A percentile compares a stretch with the other conserved stretches of the same genome.
phyloP scores from a whole-genome alignment of 352 stramenopile genomes.

The Plasmopara viticola region DNA sequence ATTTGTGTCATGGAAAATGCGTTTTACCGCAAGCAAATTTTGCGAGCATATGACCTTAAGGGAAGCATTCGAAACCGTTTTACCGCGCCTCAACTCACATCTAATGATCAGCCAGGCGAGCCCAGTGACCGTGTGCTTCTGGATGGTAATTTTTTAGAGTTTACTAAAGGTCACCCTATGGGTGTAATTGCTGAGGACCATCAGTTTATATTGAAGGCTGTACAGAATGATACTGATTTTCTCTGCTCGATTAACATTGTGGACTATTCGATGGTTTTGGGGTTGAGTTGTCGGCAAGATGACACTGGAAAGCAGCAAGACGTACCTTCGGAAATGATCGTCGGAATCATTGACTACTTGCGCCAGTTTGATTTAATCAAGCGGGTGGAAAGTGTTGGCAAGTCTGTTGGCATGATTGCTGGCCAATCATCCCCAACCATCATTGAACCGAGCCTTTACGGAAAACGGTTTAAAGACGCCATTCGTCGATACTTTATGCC shows the following conservation, averaged over 20 bases:
- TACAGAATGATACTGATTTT: conserved; percentile 96
- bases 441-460: conserved; percentile 96
- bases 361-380: conserved; percentile 99
- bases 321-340: conserved; percentile 76
- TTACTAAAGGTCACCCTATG: conserved; percentile 69
- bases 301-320: conserved; percentile 21
- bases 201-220: conserved; percentile 70
- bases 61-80: conserved; percentile 94
- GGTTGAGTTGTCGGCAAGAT: conserved; percentile 53
- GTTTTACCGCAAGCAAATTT: conserved; percentile 93
- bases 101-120: conserved; percentile 19
- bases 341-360: conserved; percentile 99
- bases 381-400: conserved; percentile 97
- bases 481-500: conserved; percentile 97
- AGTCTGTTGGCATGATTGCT: conserved; percentile 97
- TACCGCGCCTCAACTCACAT: conserved; percentile 36
- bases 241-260: conserved; percentile 98
- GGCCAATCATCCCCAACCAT: conserved; percentile 96
- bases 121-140: conserved; percentile 46
- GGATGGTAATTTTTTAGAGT: conserved; percentile 83
- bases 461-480: conserved; percentile 92
- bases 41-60: conserved; percentile 97
- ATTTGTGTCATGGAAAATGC: conserved; percentile 96
- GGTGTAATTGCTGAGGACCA: conserved; percentile 69
- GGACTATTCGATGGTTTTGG: conserved; percentile 98